Evolutionary conservation across 257 asterid genomes (phyloP).

Genomic region (Craterostigma plantagineum): DNA sequence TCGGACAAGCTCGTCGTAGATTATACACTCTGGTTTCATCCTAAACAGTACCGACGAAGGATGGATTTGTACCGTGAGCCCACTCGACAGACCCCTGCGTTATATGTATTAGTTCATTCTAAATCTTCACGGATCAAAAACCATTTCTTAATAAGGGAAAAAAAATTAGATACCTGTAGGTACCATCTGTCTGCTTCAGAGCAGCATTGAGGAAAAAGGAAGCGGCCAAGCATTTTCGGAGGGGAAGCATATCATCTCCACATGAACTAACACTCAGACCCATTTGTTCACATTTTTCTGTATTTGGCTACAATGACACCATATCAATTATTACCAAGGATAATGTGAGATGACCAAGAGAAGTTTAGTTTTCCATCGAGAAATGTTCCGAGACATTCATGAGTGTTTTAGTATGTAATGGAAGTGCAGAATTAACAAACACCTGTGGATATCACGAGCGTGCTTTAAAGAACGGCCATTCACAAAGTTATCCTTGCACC

Average conservation of each 20-base stretch:
- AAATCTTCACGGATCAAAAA: conserved; percentile 1
- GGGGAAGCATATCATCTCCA: conserved; percentile 60
- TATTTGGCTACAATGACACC: conserved; percentile 64
- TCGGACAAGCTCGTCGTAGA: conserved; percentile 59
- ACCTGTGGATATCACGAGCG: conserved; percentile 96
- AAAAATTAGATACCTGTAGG: conserved; percentile 45
- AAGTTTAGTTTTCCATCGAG: background rate
- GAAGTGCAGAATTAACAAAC: conserved; percentile 7
- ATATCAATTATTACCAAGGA: background rate
- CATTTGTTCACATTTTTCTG: conserved; percentile 67
- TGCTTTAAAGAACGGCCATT: conserved; percentile 80
- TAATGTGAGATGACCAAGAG: conserved; percentile 1
- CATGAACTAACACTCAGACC: conserved; percentile 58
- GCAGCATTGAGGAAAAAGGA: conserved; percentile 95
- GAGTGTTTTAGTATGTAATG: background rate
- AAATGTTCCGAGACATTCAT: conserved; percentile 1
- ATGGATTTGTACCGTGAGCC: conserved; percentile 71
- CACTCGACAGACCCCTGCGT: conserved; percentile 77
- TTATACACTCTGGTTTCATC: conserved; percentile 70
- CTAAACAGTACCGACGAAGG: conserved; percentile 78
- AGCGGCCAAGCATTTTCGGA: conserved; percentile 80
- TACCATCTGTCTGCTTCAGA: conserved; percentile 79
- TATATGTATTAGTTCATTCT: conserved; percentile 6
- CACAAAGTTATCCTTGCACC: conserved; percentile 91
- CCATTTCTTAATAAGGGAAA: too few species aligned